phyloP scores from a whole-genome alignment of 2,329 filamentous ascomycete species.

The Ramularia collo-cygni region DNA sequence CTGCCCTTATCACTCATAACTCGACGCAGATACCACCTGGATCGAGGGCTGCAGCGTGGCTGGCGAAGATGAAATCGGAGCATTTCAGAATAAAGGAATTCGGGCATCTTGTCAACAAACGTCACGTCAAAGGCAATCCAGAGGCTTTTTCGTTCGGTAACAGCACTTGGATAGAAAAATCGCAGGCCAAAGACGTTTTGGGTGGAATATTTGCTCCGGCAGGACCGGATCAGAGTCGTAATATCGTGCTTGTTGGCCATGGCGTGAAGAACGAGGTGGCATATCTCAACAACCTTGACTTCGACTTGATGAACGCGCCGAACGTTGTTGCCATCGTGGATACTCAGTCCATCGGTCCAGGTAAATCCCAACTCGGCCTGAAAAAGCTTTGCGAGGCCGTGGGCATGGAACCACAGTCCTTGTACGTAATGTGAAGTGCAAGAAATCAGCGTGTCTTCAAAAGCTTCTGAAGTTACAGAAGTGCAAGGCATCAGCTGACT shows the following conservation, averaged over 20 bases:
- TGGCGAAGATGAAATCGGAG: slow-evolving; percentile 9
- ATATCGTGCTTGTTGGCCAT: slow-evolving; percentile 79
- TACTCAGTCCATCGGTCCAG: slow-evolving; percentile 62
- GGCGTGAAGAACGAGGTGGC: slow-evolving; percentile 60
- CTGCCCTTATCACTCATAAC: background rate
- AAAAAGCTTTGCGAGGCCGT: slow-evolving; percentile 52
- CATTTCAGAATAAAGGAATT: slow-evolving; percentile 75
- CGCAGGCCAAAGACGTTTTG: slow-evolving; percentile 32
- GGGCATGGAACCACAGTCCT: slow-evolving; percentile 36
- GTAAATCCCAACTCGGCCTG: slow-evolving; percentile 37
- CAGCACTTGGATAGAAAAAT: slow-evolving; percentile 42
- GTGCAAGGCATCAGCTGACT: slow-evolving; percentile 8
- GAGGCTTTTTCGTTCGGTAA: slow-evolving; percentile 66
- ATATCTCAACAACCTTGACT: slow-evolving; percentile 59
- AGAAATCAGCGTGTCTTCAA: too few species aligned
- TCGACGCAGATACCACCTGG: slow-evolving; percentile 30
- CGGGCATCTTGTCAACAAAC: slow-evolving; percentile 56
- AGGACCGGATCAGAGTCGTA: slow-evolving; percentile 34
- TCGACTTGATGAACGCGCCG: slow-evolving; percentile 47
- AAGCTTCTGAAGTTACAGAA: too few species aligned
- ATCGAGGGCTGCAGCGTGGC: slow-evolving; percentile 8
- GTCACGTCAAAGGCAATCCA: slow-evolving; percentile 66
- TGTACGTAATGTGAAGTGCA: too few species aligned
- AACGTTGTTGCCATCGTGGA: slow-evolving; percentile 54
- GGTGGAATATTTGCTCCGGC: slow-evolving; percentile 43